A percentile compares a stretch with the other conserved stretches of the same genome.
Evolutionary conservation across 1,139 yeast species (phyloP).

Genomic region (Suhomyces chickasaworum): DNA sequence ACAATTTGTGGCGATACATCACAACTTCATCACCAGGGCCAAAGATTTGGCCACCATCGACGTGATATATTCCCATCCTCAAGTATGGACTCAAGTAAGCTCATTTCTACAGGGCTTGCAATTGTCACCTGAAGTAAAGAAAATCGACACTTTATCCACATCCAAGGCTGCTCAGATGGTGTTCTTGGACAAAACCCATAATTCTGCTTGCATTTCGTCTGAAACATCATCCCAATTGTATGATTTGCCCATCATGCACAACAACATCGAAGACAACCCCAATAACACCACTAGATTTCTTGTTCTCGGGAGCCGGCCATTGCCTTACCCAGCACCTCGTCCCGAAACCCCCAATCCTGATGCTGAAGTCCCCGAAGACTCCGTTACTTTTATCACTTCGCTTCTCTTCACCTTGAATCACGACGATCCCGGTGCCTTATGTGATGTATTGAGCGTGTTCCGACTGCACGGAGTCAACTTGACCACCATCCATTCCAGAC

Average conservation of each 20-base stretch:
- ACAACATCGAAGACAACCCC: conserved; percentile 66
- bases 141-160: conserved; percentile 74
- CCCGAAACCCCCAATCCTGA: conserved; percentile 4
- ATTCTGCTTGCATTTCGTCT: conserved; percentile 50
- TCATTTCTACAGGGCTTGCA: conserved; percentile 46
- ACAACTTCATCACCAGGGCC: conserved; percentile 63
- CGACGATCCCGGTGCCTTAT: conserved; percentile 75
- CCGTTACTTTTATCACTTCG: conserved; percentile 47
- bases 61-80: conserved; percentile 87
- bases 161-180: conserved; percentile 80
- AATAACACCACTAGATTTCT: conserved; percentile 87
- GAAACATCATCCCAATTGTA: conserved; percentile 66
- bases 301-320: conserved; percentile 49
- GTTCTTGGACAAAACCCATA: conserved; percentile 36
- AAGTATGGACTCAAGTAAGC: conserved; percentile 93
- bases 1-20: conserved; percentile 81
- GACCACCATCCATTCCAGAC: conserved; percentile 73
- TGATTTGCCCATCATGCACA: conserved; percentile 55
- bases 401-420: conserved; percentile 68
- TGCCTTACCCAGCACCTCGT: conserved; percentile 12
- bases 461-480: conserved; percentile 62
- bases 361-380: no score
- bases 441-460: conserved; percentile 63
- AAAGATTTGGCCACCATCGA: conserved; percentile 45
- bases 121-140: conserved; percentile 38